Conservation (phyloP, 176 grass and related monocot species). For the Oryza punctata region DNA sequence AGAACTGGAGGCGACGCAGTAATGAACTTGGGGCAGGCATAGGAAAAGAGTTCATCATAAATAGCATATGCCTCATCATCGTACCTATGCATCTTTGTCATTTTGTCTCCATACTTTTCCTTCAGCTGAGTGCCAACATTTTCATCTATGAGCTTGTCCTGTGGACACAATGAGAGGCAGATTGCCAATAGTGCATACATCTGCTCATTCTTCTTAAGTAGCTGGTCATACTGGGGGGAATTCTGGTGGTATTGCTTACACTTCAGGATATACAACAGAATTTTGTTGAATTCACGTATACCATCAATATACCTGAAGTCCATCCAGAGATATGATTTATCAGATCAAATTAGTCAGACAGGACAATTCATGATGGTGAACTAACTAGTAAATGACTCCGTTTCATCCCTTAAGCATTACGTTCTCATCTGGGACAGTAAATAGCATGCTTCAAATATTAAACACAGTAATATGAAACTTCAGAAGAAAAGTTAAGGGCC, state of each 20-base stretch:
- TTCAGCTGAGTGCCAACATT: slow-evolving; percentile 91
- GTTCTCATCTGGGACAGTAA: background rate
- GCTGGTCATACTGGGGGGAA: slow-evolving; percentile 79
- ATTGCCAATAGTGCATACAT: slow-evolving; percentile 95
- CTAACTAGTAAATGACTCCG: background rate
- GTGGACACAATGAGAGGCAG: slow-evolving; percentile 86
- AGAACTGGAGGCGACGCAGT: slow-evolving; percentile 77
- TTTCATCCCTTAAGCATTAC: background rate
- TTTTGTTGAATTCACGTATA: slow-evolving; percentile 96
- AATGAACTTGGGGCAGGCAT: slow-evolving; percentile 98
- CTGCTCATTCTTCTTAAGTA: slow-evolving; percentile 64
- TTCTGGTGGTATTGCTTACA: slow-evolving; percentile 97
- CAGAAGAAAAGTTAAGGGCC: slow-evolving; percentile 1
- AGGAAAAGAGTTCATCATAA: slow-evolving; percentile 94
- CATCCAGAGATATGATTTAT: background rate
- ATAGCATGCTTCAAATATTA: slow-evolving; percentile 2
- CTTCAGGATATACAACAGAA: slow-evolving; percentile 92
- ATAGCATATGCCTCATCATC: slow-evolving; percentile 92
- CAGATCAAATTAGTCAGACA: background rate
- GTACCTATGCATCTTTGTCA: slow-evolving; percentile 97
- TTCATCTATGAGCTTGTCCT: slow-evolving; percentile 85
- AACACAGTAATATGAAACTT: background rate
- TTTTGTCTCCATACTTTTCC: slow-evolving; percentile 98
- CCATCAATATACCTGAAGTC: slow-evolving; percentile 74
- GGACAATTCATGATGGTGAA: background rate